Percentiles rank a stretch among this genome's conserved stretches.
Evolutionary conservation across 192 early-diverging fungal species (phyloP).

Genomic region (Coemansia sp.): DNA sequence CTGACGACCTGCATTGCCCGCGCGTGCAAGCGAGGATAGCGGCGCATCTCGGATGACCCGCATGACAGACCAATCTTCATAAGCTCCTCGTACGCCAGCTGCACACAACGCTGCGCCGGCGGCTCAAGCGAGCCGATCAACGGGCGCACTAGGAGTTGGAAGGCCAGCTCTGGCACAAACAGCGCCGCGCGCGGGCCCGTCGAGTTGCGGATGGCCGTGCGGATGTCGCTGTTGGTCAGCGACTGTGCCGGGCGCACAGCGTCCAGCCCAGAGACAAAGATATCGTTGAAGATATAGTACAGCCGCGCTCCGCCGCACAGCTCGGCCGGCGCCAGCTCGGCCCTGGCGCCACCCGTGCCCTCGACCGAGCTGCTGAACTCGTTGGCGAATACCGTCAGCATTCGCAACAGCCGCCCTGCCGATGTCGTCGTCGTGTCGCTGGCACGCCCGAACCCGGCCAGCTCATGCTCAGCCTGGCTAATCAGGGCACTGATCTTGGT

Average conservation of each 20-base stretch:
- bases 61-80: slow-evolving; percentile 73
- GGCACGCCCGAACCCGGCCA: slow-evolving; percentile 60
- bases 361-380: slow-evolving; percentile 76
- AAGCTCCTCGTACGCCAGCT: slow-evolving; percentile 76
- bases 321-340: slow-evolving; percentile 69
- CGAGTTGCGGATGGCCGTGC: slow-evolving; percentile 78
- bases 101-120: slow-evolving; percentile 73
- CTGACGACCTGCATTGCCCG: slow-evolving; percentile 71
- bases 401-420: slow-evolving; percentile 53
- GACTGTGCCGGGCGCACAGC: slow-evolving; percentile 67
- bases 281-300: slow-evolving; percentile 78
- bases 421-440: no score
- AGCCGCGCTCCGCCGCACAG: slow-evolving; percentile 76
- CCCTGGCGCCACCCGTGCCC: slow-evolving; percentile 60
- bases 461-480: slow-evolving; percentile 70
- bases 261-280: slow-evolving; percentile 68
- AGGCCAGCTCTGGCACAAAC: slow-evolving; percentile 81
- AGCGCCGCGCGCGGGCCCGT: slow-evolving; percentile 71
- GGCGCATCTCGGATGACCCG: slow-evolving; percentile 69
- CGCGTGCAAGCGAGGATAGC: slow-evolving; percentile 69
- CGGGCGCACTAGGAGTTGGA: slow-evolving; percentile 76
- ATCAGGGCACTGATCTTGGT: slow-evolving; percentile 69
- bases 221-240: slow-evolving; percentile 66
- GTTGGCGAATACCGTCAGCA: slow-evolving; percentile 68
- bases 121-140: slow-evolving; percentile 70